Evolutionary conservation across 176 grass and related monocot genomes (phyloP).

Genomic region (Eragrostis nindensis): DNA sequence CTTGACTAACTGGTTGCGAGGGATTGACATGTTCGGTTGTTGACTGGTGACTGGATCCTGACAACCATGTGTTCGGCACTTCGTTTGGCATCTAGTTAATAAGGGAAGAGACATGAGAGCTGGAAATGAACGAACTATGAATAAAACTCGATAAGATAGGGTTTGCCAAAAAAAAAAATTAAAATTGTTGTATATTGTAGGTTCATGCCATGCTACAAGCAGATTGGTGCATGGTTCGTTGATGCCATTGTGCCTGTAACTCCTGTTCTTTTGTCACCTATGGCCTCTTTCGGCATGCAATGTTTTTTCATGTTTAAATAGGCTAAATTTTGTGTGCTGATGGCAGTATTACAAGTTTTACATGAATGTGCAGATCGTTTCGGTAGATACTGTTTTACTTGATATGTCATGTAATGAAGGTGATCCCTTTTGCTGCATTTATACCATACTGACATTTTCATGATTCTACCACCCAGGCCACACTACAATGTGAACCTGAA

Average conservation of each 20-base stretch:
- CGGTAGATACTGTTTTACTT: conserved; percentile 15
- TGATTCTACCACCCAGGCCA: conserved; percentile 55
- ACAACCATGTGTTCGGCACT: background rate
- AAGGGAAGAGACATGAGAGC: background rate
- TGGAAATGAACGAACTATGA: background rate
- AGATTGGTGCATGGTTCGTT: too few species aligned
- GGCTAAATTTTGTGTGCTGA: background rate
- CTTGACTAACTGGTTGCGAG: background rate
- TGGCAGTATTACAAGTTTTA: conserved; percentile 19
- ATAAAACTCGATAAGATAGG: background rate
- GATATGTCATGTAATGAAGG: background rate
- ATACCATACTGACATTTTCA: conserved; percentile 5
- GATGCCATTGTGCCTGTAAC: too few species aligned
- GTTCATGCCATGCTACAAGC: too few species aligned
- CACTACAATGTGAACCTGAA: conserved; percentile 91
- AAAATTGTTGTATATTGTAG: too few species aligned
- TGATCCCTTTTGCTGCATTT: conserved; percentile 17
- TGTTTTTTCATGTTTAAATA: conserved; percentile 7
- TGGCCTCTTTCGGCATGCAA: background rate
- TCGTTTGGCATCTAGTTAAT: background rate
- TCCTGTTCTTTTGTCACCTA: background rate
- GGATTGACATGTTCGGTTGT: background rate
- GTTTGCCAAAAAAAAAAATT: too few species aligned
- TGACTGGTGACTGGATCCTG: background rate
- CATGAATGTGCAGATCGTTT: background rate